Base-by-base conservation (phyloP, 345 rosid genomes). In the Passiflora organensis region DNA sequence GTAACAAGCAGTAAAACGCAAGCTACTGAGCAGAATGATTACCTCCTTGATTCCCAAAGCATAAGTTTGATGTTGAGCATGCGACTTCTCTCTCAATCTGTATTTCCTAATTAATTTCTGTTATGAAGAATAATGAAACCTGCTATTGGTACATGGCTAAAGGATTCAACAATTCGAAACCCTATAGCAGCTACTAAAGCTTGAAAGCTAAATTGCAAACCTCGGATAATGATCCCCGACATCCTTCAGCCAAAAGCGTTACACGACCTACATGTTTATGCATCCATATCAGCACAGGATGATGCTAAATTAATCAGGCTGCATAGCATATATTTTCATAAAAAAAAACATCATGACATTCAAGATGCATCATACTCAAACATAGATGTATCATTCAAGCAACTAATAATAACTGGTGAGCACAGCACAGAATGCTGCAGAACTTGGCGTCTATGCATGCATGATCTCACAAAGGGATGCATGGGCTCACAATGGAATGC, bases 21-120 rank as follows among this genome's bases (percentile, higher is more conserved):
- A 59, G 18, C 37, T 37, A 63, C 36, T 32, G 18, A 32, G 24
- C 18, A 48, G 59, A 32, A 51, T n/a, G 12, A 14, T 56, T 52
- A 80, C 98, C 96, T 91, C 98, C 72, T 91, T 91, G 39, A 91
- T 91, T 56, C 98, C 98, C 66, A 91, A 75, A 65, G 98, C 98
- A 79, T 88, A 91, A 9, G 93, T 91, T 62, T 91, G 98, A 77
- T 85, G 96, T 43, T 91, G 96, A 34, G 95, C 95, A 66, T 82
- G 76, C 53, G 69, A 85, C 76, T 78, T 84, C 48, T 81, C 90
- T 62, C 98, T 78, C 74, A 91, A 62, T 43, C 79, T 78, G 79
- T 78, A 85, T 62, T 80, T 86, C 61, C 66, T 76, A 28, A 87
- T 68, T 51, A 88, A 45, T 69, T 72, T 81, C 98, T 91, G 80